Conservation (phyloP, 192 early-diverging fungal species). For the Linnemannia elongata region DNA sequence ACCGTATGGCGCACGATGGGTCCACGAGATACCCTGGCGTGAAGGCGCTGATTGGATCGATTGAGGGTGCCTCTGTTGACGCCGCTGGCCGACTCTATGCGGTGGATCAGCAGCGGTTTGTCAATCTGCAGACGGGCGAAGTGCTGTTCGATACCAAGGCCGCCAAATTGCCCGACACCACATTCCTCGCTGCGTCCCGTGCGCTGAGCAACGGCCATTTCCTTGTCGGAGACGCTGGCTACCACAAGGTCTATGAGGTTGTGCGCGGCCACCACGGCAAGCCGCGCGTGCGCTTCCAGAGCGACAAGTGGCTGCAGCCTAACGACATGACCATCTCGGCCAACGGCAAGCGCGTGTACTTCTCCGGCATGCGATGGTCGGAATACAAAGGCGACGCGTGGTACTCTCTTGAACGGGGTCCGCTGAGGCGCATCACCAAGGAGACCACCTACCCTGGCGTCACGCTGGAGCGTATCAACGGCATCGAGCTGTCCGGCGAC, state of each 20-base stretch:
- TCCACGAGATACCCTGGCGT: conserved; percentile 20
- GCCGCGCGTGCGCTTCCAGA: conserved; percentile 25
- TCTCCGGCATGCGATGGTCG: conserved; percentile 23
- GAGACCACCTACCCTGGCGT: conserved; percentile 9
- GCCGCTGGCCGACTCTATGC: conserved; percentile 27
- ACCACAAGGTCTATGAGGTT: conserved; percentile 24
- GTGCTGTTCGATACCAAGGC: conserved; percentile 24
- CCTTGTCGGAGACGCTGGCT: conserved; percentile 24
- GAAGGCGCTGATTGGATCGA: conserved; percentile 19
- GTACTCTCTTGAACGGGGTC: conserved; percentile 9
- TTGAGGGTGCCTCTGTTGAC: conserved; percentile 27
- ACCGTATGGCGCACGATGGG: conserved; percentile 12
- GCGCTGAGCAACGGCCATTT: conserved; percentile 18
- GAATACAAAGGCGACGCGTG: conserved; percentile 24
- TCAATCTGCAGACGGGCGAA: conserved; percentile 13
- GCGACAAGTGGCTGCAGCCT: conserved; percentile 22
- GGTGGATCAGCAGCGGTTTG: conserved; percentile 24
- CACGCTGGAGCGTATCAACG: conserved; percentile 24
- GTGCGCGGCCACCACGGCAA: conserved; percentile 10
- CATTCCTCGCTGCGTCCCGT: conserved; percentile 22
- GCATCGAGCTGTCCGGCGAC: conserved; percentile 18
- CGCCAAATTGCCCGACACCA: conserved; percentile 18
- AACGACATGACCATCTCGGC: conserved; percentile 25
- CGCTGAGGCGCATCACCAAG: conserved; percentile 14
- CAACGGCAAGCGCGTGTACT: conserved; percentile 21